Percentiles rank a stretch among this genome's conserved stretches.
phyloP scores from a whole-genome alignment of 2,329 filamentous ascomycete genomes.

The Trichoderma sp. region DNA sequence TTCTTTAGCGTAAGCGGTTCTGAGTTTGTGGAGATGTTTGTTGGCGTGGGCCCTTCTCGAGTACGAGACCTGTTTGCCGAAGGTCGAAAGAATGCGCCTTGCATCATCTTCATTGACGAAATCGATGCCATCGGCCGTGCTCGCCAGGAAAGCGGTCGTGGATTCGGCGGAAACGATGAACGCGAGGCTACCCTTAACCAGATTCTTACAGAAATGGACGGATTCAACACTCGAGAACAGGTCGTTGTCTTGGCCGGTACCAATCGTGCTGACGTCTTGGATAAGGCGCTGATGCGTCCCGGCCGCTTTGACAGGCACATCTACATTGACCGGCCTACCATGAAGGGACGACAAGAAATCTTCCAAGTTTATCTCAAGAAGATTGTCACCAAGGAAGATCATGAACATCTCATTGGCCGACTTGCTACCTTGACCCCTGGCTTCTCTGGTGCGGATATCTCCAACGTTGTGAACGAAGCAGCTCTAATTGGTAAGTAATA shows the following conservation, averaged over 20 bases:
- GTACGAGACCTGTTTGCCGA: constrained; percentile 94
- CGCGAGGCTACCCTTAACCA: constrained; percentile 96
- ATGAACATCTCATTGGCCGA: constrained; percentile 83
- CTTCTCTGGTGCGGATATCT: constrained; percentile 96
- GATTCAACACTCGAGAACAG: constrained; percentile 95
- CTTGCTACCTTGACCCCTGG: constrained; percentile 91
- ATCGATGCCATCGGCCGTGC: constrained; percentile 97
- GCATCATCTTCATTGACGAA: constrained; percentile 99
- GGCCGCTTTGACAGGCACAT: constrained; percentile 98
- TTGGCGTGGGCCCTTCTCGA: constrained; percentile 93
- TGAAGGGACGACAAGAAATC: constrained; percentile 95
- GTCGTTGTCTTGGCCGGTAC: constrained; percentile 96
- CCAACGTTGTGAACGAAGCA: constrained; percentile 97
- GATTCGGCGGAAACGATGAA: constrained; percentile 90
- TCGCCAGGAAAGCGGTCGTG: constrained; percentile 70
- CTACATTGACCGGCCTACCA: constrained; percentile 89
- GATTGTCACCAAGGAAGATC: constrained; percentile 89
- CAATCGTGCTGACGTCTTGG: constrained; percentile 90
- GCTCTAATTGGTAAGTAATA: constrained; percentile 76
- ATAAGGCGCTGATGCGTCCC: constrained; percentile 93
- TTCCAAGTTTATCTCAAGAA: constrained; percentile 93
- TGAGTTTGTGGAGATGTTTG: constrained; percentile 99
- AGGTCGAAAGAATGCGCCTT: constrained; percentile 92
- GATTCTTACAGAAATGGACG: constrained; percentile 98
- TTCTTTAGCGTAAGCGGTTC: constrained; percentile 99